Evolutionary conservation across 352 stramenopile species (phyloP), one percentile per base, ranked within the genome.

Genomic region (Pythium dissimile): DNA sequence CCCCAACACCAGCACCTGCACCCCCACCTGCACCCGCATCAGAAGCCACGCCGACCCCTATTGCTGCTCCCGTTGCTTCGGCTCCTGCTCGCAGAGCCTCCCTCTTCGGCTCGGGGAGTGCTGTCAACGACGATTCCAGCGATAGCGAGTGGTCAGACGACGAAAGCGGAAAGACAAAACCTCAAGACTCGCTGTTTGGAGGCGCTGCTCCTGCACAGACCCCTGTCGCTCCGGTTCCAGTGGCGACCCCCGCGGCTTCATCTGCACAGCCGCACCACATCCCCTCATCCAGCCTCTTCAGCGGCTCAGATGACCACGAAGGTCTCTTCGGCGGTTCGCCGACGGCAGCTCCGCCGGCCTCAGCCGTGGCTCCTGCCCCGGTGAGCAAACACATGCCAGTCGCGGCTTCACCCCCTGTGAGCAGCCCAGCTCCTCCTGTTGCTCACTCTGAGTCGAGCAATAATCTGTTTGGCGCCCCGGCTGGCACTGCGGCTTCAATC

Each of bases 401-500:
- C 11, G 9, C 58, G 5, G 21, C 30, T 15, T 7, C 42, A 49
- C 5, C 48, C 2, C 21, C 32, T 44, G 37, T 26, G 16, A 31
- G 35, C 20, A 49, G 23, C 10, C 67, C 78, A 27, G 47, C 48
- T 35, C 63, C 46, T 8, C 34, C 51, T 35, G 47, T 41, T 16
- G 68, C 62, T 48, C n/a, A n/a, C n/a, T n/a, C n/a, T n/a, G n/a
- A n/a, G n/a, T n/a, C n/a, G n/a, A n/a, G n/a, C n/a, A n/a, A n/a
- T n/a, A n/a, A n/a, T n/a, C 67, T 79, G 23, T 79, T 77, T 46
- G 65, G 70, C 26, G 32, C 34, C 1, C 12, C 67, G 28, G 12
- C 45, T 63, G 16, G 48, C 56, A 31, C 15, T 11, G 41, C 28
- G 13, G 42, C 53, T 1, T 21, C 26, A 5, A 56, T 60, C 16